These are phyloP conservation scores for Vigna nakashimae DNA, from an alignment of 306 rosid species.

Conservation along the genomic window DNA sequence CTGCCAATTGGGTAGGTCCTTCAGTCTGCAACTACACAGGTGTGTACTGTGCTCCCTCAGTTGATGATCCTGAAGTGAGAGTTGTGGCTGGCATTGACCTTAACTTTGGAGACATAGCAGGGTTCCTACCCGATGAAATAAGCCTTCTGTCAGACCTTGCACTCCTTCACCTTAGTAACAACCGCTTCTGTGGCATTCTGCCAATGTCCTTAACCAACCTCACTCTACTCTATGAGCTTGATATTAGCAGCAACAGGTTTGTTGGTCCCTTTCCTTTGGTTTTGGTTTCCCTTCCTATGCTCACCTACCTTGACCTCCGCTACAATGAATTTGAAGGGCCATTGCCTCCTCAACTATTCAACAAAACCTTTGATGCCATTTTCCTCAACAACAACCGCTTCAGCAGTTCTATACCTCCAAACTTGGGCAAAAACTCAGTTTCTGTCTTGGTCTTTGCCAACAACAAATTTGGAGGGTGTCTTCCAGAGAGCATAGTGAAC, in stretches of 20 bases:
- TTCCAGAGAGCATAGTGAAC: constrained; percentile 69
- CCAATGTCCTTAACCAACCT: constrained; percentile 69
- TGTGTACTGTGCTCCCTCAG: constrained; percentile 67
- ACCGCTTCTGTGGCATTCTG: constrained; percentile 86
- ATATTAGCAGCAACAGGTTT: constrained; percentile 85
- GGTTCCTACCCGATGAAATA: constrained; percentile 75
- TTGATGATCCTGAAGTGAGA: constrained; percentile 58
- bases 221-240: constrained; percentile 74
- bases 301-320: constrained; percentile 73
- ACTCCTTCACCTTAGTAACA: constrained; percentile 78
- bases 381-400: constrained; percentile 81
- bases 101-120: constrained; percentile 79
- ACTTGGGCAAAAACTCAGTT: constrained; percentile 56
- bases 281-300: constrained; percentile 66
- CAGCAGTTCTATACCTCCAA: constrained; percentile 57
- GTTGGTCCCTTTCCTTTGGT: constrained; percentile 84
- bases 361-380: constrained; percentile 69
- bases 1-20: constrained; percentile 79
- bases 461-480: constrained; percentile 79
- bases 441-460: constrained; percentile 82
- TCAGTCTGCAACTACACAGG: constrained; percentile 83
- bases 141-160: constrained; percentile 79
- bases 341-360: constrained; percentile 73
- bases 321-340: constrained; percentile 89
- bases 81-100: constrained; percentile 92